A percentile compares a stretch with the other conserved stretches of the same genome.
Conservation (phyloP, 768 basidiomycete genomes). For the Termitomyces sp. region DNA sequence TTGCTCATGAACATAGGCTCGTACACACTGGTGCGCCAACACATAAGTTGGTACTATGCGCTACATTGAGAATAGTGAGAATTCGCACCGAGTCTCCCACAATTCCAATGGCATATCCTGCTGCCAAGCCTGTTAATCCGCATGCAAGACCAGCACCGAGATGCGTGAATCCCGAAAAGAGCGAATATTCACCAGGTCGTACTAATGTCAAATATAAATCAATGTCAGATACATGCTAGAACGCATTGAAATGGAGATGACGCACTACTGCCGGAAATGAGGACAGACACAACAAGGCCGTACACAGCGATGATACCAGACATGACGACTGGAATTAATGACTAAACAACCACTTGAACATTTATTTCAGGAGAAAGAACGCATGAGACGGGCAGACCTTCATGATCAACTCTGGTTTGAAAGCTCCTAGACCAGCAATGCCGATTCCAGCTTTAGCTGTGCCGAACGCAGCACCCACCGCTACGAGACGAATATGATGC, state of each 20-base stretch:
- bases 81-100: constrained; percentile 85
- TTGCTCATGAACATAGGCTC: constrained; percentile 74
- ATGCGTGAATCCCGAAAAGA: constrained; percentile 87
- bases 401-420: constrained; percentile 97
- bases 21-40: constrained; percentile 13
- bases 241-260: constrained; percentile 6
- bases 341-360: constrained; percentile 36
- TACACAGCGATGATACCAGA: constrained; percentile 98
- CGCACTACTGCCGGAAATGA: constrained; percentile 67
- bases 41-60: background rate
- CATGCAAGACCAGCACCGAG: constrained; percentile 90
- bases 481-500: constrained; percentile 29
- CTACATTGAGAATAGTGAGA: background rate
- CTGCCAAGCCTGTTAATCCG: constrained; percentile 86
- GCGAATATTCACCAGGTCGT: constrained; percentile 61
- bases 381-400: constrained; percentile 49
- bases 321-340: constrained; percentile 96
- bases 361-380: background rate
- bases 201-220: constrained; percentile 36
- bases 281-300: constrained; percentile 91
- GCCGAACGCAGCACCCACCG: constrained; percentile 92
- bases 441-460: constrained; percentile 97
- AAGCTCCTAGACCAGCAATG: constrained; percentile 89
- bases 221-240: background rate
- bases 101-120: constrained; percentile 91